Evolutionary conservation across 1,284 basidiomycete species (phyloP), one percentile per base, ranked within the genome.

Genomic region (Xerocomus nothofagi): DNA sequence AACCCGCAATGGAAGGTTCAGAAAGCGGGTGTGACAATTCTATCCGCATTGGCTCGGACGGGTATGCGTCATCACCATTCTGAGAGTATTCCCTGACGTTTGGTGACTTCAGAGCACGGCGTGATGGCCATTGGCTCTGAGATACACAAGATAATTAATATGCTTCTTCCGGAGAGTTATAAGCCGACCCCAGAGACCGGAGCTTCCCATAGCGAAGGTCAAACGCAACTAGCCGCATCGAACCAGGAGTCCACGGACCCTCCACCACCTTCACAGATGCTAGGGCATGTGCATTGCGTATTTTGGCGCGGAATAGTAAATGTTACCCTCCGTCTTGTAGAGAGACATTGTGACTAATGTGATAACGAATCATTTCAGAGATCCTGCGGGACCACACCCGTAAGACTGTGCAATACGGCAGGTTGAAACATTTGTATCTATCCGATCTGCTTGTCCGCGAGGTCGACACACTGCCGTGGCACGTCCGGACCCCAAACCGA

Each of bases 231-330:
- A n/a, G n/a, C n/a, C n/a, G n/a, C n/a, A n/a, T n/a, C n/a, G n/a
- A n/a, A n/a, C n/a, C n/a, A n/a, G n/a, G n/a, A n/a, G n/a, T n/a
- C n/a, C n/a, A n/a, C n/a, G n/a, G n/a, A n/a, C n/a, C n/a, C n/a
- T n/a, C n/a, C n/a, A 10, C 49, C 50, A 23, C 39, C 62, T n/a
- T 62, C 63, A 3, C 36, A 37, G 54, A 61, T 62, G 55, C 11
- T 66, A 37, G 61, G 63, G 47, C 54, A 24, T 66, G 54, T 24
- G 60, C 63, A 2, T 26, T 62, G 21, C 57, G 48, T 20, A 49
- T 47, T 15, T 29, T 63, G 14, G 61, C 47, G 7, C 58, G 49
- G 32, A 48, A 54, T 6, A 17, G 61, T 23, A 37, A 52, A 60
- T 50, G 2, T 32, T 36, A 0, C 3, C 9, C 2, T 0, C 11